phyloP scores from a whole-genome alignment of 1,284 basidiomycete genomes.

The Bjerkandera adusta region DNA sequence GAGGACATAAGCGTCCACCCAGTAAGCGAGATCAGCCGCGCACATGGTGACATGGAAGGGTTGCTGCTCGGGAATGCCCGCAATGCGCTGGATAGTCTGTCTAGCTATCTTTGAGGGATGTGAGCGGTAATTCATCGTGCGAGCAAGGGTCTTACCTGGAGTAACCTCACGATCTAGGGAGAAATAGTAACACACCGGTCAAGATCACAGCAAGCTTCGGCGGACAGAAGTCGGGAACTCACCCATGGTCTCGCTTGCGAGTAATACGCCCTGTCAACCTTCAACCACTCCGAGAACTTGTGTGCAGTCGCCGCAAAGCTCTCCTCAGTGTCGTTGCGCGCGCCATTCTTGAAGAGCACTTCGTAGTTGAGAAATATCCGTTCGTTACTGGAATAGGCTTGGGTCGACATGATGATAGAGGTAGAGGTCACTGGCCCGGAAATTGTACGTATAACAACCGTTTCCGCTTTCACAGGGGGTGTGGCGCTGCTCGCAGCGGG shows the following conservation, averaged over 20 bases:
- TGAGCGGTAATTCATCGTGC: not conserved
- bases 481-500: too few species aligned
- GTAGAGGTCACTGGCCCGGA: not conserved
- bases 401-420: not conserved
- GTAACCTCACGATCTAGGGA: not conserved
- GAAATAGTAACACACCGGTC: not conserved
- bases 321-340: not conserved
- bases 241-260: slow-evolving; percentile 2
- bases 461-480: too few species aligned
- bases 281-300: slow-evolving; percentile 4
- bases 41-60: slow-evolving; percentile 8
- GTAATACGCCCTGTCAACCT: slow-evolving; percentile 6
- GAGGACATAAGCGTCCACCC: not conserved
- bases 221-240: not conserved
- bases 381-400: slow-evolving; percentile 2
- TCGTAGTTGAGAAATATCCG: not conserved
- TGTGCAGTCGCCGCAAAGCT: not conserved
- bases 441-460: too few species aligned
- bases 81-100: not conserved
- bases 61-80: not conserved
- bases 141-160: slow-evolving; percentile 10
- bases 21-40: not conserved
- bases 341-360: not conserved
- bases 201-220: too few species aligned
- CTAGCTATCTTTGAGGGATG: not conserved